phyloP scores from a whole-genome alignment of 345 rosid genomes.

The Eucalyptus regnans region DNA sequence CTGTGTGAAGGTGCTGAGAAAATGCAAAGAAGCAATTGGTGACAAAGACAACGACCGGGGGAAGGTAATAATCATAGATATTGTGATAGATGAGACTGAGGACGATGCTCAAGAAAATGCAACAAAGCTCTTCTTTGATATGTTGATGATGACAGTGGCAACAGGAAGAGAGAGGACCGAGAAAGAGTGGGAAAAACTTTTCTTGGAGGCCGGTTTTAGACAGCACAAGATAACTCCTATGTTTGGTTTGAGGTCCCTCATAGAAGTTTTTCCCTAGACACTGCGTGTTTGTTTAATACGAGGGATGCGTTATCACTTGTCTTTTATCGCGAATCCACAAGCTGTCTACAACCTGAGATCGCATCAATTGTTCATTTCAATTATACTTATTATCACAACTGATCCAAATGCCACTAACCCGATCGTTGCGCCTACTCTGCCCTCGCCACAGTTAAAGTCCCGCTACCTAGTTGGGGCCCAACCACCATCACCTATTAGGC shows the following conservation, averaged over 20 bases:
- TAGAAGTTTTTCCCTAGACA: conserved; percentile 20
- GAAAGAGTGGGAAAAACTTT: conserved; percentile 13
- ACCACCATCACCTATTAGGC: not conserved
- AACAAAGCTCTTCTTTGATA: conserved; percentile 24
- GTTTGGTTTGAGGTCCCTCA: conserved; percentile 25
- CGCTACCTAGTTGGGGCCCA: not conserved
- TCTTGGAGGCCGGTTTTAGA: conserved; percentile 14
- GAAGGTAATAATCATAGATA: conserved; percentile 6
- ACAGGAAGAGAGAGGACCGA: conserved; percentile 19
- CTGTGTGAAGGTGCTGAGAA: conserved; percentile 23
- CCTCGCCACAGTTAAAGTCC: not conserved
- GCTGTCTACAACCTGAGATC: not conserved
- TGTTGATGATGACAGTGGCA: conserved; percentile 20
- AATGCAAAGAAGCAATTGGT: conserved; percentile 18
- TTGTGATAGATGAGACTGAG: not conserved
- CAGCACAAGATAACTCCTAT: conserved; percentile 14
- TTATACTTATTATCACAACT: not conserved
- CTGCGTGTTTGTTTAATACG: not conserved
- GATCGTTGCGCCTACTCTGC: not conserved
- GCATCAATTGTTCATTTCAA: not conserved
- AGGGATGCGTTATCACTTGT: not conserved
- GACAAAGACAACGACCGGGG: not conserved
- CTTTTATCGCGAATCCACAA: not conserved
- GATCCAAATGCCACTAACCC: not conserved
- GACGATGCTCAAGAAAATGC: not conserved